phyloP scores from a whole-genome alignment of 768 basidiomycete species.

The Terana coerulea region DNA sequence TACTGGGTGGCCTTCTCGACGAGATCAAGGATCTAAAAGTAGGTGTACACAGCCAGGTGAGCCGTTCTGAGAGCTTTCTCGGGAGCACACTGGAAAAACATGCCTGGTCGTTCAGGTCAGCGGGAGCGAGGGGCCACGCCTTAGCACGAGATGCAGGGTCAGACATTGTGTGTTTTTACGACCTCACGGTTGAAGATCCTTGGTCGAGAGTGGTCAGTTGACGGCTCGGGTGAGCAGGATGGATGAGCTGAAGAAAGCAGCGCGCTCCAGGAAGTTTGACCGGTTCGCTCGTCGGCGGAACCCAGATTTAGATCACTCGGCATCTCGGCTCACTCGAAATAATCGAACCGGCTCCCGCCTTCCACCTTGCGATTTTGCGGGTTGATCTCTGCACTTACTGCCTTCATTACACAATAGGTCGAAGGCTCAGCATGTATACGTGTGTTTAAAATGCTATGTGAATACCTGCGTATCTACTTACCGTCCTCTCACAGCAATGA shows the following conservation, averaged over 20 bases:
- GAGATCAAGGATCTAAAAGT: slow-evolving; percentile 81
- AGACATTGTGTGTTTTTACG: slow-evolving; percentile 49
- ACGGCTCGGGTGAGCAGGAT: slow-evolving; percentile 15
- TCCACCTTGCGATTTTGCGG: background rate
- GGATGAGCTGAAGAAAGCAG: slow-evolving; percentile 15
- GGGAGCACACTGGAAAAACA: slow-evolving; percentile 21
- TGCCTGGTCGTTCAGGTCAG: slow-evolving; percentile 87
- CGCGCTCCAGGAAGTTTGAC: slow-evolving; percentile 8
- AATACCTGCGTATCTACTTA: too few species aligned
- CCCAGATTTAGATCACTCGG: slow-evolving; percentile 5
- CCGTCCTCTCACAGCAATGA: too few species aligned
- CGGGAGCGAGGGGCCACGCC: slow-evolving; percentile 87
- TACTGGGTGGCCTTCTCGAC: slow-evolving; percentile 95
- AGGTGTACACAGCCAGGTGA: background rate
- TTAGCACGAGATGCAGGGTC: slow-evolving; percentile 57
- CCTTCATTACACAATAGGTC: background rate
- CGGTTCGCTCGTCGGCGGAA: slow-evolving; percentile 7
- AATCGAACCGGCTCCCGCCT: background rate
- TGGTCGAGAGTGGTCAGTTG: slow-evolving; percentile 48
- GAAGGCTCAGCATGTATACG: background rate
- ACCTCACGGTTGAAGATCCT: slow-evolving; percentile 89
- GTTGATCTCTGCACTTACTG: background rate
- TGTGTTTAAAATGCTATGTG: background rate
- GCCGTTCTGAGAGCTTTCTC: background rate
- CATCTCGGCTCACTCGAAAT: background rate